A percentile compares a stretch with the other conserved stretches of the same genome.
These are phyloP conservation scores for Capsicum baccatum DNA, from an alignment of 257 asterid genomes.

Conservation along the genomic window DNA sequence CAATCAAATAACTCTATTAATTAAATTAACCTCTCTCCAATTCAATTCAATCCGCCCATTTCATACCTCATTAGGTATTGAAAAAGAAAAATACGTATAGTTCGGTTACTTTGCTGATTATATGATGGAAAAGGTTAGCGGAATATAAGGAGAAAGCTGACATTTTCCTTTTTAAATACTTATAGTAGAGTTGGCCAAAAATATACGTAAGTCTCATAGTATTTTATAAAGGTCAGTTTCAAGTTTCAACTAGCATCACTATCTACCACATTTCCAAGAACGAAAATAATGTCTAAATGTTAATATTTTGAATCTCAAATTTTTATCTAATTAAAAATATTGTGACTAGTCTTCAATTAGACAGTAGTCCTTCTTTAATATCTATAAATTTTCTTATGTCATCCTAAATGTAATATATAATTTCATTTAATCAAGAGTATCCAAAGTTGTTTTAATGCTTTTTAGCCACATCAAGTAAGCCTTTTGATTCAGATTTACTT, in stretches of 20 bases:
- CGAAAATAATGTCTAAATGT: too few relatives aligned
- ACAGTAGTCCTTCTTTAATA: too few relatives aligned
- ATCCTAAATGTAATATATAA: too few relatives aligned
- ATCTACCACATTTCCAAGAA: neutral
- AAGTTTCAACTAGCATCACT: neutral
- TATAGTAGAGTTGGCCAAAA: neutral
- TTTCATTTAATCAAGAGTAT: too few relatives aligned
- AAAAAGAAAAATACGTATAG: neutral
- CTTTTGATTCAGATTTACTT: too few relatives aligned
- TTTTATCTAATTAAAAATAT: too few relatives aligned
- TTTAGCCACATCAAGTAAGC: too few relatives aligned
- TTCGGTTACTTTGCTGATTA: neutral
- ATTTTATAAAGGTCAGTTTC: neutral
- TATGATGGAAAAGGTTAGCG: neutral
- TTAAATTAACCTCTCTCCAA: neutral
- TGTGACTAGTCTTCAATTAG: neutral
- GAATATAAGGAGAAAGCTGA: neutral
- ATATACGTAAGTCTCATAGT: neutral
- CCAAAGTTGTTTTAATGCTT: too few relatives aligned
- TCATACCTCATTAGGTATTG: neutral
- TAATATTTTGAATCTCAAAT: neutral
- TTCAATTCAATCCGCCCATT: neutral
- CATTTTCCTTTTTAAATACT: neutral
- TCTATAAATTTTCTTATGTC: too few relatives aligned
- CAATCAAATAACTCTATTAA: too few relatives aligned